Percentiles rank a stretch among this genome's conserved stretches.
Evolutionary conservation across 192 early-diverging fungal species (phyloP).

Genomic region (Gryganskiella cystojenkinii): DNA sequence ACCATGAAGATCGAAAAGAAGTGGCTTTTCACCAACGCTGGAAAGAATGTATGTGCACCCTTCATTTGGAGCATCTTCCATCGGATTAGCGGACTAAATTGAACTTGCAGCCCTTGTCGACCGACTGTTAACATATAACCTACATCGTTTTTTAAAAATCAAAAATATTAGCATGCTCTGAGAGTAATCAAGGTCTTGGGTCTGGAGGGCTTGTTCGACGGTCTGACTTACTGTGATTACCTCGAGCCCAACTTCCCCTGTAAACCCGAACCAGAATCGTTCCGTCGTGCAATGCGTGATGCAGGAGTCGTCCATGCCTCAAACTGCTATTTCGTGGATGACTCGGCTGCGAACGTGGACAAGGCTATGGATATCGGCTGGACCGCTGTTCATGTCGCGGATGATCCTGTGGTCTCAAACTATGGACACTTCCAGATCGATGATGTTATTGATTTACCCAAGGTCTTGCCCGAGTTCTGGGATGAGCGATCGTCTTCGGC

Average conservation of each 20-base stretch:
- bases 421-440: constrained; percentile 69
- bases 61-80: neutral
- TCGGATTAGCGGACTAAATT: neutral
- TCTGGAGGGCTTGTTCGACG: constrained; percentile 79
- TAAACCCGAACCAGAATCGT: constrained; percentile 70
- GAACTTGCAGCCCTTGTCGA: neutral
- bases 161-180: constrained; percentile 66
- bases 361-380: constrained; percentile 67
- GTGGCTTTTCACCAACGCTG: constrained; percentile 88
- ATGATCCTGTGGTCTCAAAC: constrained; percentile 45
- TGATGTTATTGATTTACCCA: constrained; percentile 69
- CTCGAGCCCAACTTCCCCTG: constrained; percentile 72
- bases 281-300: constrained; percentile 72
- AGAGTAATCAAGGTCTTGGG: constrained; percentile 72
- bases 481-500: neutral
- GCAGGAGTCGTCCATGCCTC: constrained; percentile 66
- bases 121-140: neutral
- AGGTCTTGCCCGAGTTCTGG: constrained; percentile 71
- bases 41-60: constrained; percentile 54
- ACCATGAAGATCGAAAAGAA: constrained; percentile 62
- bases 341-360: constrained; percentile 73
- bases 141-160: neutral
- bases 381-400: constrained; percentile 62
- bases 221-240: constrained; percentile 83
- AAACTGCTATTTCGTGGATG: constrained; percentile 83